Percentiles rank a stretch among this genome's conserved stretches.
phyloP scores from a whole-genome alignment of 2,329 filamentous ascomycete genomes.

The Aspergillus proliferans region DNA sequence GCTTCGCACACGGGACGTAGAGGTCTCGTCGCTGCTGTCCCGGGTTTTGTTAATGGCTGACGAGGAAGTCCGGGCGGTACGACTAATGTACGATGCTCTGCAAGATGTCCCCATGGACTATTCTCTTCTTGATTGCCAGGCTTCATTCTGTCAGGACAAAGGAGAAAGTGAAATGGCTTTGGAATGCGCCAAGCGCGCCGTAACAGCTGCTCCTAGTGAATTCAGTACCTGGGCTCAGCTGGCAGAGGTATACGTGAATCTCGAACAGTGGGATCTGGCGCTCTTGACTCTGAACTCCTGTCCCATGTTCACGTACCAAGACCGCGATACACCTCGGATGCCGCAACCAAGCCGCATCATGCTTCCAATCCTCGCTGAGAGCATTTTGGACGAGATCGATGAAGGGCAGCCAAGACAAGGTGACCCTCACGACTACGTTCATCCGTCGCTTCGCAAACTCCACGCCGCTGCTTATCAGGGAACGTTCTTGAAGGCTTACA shows the following conservation, averaged over 20 bases:
- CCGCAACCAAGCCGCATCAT: constrained; percentile 84
- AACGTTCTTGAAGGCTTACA: constrained; percentile 92
- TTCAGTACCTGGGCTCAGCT: constrained; percentile 95
- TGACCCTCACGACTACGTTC: constrained; percentile 75
- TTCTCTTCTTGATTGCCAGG: constrained; percentile 88
- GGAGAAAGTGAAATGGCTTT: constrained; percentile 80
- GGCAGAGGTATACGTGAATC: constrained; percentile 84
- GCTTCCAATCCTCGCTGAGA: constrained; percentile 81
- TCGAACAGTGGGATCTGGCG: constrained; percentile 96
- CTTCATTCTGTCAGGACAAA: constrained; percentile 84
- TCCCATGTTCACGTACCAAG: constrained; percentile 99
- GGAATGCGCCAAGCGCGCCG: constrained; percentile 88
- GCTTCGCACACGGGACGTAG: constrained; percentile 78
- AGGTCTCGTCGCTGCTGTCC: constrained; percentile 87
- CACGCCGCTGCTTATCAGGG: constrained; percentile 87
- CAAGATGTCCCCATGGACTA: constrained; percentile 97
- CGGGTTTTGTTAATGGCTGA: constrained; percentile 91
- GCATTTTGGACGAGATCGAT: constrained; percentile 90
- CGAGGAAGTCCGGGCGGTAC: constrained; percentile 92
- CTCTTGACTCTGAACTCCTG: constrained; percentile 94
- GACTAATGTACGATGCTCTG: constrained; percentile 78
- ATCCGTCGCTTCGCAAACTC: constrained; percentile 76
- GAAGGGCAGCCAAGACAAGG: constrained; percentile 69
- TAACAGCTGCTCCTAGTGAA: constrained; percentile 90
- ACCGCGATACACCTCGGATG: constrained; percentile 93